Conservation (phyloP, 2,329 filamentous ascomycete species). For the Aspergillus thermomutatus region DNA sequence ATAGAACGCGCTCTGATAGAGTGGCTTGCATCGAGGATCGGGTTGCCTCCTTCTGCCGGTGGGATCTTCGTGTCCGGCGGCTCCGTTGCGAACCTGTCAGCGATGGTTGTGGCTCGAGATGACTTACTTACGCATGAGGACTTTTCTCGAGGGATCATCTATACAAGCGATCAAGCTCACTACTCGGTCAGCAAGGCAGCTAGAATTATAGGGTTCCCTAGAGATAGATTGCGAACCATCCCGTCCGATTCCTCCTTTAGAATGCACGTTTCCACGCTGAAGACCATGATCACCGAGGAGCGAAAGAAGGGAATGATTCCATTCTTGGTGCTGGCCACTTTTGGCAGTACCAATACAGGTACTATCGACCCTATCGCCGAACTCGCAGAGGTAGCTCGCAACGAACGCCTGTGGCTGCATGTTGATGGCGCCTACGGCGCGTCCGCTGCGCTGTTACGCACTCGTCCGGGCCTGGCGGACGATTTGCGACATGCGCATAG, state of each 20-base stretch:
- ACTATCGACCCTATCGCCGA: conserved; percentile 17
- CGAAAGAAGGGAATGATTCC: conserved; percentile 2
- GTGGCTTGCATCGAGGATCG: conserved; percentile 13
- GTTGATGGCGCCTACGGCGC: conserved; percentile 22
- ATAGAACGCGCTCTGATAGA: conserved; percentile 10
- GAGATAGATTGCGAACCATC: conserved; percentile 12
- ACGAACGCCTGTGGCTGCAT: conserved; percentile 20
- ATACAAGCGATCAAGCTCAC: conserved; percentile 19
- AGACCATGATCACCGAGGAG: conserved; percentile 6
- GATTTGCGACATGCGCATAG: conserved; percentile 17
- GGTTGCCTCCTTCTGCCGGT: conserved; percentile 11
- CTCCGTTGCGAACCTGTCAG: conserved; percentile 21
- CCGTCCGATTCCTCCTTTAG: conserved; percentile 6
- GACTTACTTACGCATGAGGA: conserved; percentile 2
- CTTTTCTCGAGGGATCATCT: conserved; percentile 7
- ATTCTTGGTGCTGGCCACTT: conserved; percentile 17
- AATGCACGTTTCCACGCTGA: background rate
- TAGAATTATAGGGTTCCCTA: conserved; percentile 13
- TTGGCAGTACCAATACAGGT: conserved; percentile 17
- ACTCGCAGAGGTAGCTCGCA: conserved; percentile 7
- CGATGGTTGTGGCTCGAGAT: conserved; percentile 18
- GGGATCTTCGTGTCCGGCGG: conserved; percentile 20
- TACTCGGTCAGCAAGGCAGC: conserved; percentile 12
- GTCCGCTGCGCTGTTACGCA: conserved; percentile 14
- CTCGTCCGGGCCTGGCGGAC: conserved; percentile 1